These are phyloP conservation scores for Stylonectria norvegica DNA, from an alignment of 2,329 filamentous ascomycete genomes.

Conservation along the genomic window DNA sequence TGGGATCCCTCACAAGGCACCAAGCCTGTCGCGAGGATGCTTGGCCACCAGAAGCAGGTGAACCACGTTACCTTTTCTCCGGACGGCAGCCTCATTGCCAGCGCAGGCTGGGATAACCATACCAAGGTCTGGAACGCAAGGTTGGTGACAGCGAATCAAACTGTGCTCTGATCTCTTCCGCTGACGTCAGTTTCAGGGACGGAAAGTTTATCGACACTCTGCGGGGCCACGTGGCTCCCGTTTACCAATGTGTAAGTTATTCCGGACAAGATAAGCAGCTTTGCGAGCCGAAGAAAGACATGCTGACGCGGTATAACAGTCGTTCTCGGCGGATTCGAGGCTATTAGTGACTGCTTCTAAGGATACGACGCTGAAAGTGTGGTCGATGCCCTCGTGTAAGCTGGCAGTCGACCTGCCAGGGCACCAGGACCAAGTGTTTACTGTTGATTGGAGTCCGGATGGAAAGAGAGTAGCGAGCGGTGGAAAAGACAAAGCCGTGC, in stretches of 20 bases:
- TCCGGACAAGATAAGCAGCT: no score
- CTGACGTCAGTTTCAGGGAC: slow-evolving; percentile 41
- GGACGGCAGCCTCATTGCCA: slow-evolving; percentile 83
- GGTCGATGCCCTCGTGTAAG: slow-evolving; percentile 85
- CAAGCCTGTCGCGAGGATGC: slow-evolving; percentile 81
- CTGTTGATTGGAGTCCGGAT: slow-evolving; percentile 92
- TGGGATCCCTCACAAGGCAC: slow-evolving; percentile 78
- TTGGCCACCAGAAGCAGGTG: slow-evolving; percentile 96
- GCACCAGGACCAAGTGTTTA: slow-evolving; percentile 90
- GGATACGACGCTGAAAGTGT: slow-evolving; percentile 91
- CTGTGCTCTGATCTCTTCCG: neutral
- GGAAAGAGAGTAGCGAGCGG: slow-evolving; percentile 86
- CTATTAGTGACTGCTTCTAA: slow-evolving; percentile 83
- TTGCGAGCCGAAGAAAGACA: no score
- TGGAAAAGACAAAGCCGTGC: slow-evolving; percentile 81
- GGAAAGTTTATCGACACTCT: slow-evolving; percentile 82
- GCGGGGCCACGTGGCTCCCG: slow-evolving; percentile 81
- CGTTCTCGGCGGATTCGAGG: slow-evolving; percentile 90
- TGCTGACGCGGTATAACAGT: no score
- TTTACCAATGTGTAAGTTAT: slow-evolving; percentile 91
- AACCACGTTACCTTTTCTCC: slow-evolving; percentile 95
- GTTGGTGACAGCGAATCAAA: slow-evolving; percentile 37
- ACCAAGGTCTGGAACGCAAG: slow-evolving; percentile 86
- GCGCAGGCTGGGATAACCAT: slow-evolving; percentile 88
- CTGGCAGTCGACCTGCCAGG: slow-evolving; percentile 78